phyloP scores from a whole-genome alignment of 371 early-diverging fungal genomes.

The Rhizomucor pusillus region DNA sequence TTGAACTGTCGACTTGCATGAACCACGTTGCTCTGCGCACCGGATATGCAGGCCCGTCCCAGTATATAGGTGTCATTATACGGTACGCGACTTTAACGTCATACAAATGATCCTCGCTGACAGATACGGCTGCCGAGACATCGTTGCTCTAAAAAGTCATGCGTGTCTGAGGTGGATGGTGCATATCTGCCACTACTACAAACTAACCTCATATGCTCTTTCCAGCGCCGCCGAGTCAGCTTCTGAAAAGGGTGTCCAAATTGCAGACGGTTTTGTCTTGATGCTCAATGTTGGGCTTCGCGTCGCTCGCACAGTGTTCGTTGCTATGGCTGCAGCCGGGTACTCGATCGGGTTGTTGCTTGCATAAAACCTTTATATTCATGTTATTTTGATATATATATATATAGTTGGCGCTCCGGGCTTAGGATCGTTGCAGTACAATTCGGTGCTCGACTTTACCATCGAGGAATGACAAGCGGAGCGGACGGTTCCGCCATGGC shows the following conservation, averaged over 20 bases:
- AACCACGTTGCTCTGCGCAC: slow-evolving; percentile 86
- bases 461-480: no score
- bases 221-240: slow-evolving; percentile 60
- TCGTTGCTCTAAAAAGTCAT: slow-evolving; percentile 26
- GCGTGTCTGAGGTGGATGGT: neutral
- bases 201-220: slow-evolving; percentile 46
- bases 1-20: slow-evolving; percentile 57
- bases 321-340: neutral
- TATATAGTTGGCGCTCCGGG: no score
- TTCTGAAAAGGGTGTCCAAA: slow-evolving; percentile 60
- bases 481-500: no score
- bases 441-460: no score
- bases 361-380: neutral
- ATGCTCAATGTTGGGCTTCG: neutral
- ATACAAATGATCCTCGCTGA: slow-evolving; percentile 77
- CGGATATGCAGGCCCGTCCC: slow-evolving; percentile 81
- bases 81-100: slow-evolving; percentile 73
- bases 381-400: no score
- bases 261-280: neutral
- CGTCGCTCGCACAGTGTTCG: neutral
- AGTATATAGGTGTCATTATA: slow-evolving; percentile 75
- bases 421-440: no score
- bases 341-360: neutral
- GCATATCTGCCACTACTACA: neutral
- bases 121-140: slow-evolving; percentile 40